phyloP scores from a whole-genome alignment of 129 eudicot species.

The Flaveria sonorensis region DNA sequence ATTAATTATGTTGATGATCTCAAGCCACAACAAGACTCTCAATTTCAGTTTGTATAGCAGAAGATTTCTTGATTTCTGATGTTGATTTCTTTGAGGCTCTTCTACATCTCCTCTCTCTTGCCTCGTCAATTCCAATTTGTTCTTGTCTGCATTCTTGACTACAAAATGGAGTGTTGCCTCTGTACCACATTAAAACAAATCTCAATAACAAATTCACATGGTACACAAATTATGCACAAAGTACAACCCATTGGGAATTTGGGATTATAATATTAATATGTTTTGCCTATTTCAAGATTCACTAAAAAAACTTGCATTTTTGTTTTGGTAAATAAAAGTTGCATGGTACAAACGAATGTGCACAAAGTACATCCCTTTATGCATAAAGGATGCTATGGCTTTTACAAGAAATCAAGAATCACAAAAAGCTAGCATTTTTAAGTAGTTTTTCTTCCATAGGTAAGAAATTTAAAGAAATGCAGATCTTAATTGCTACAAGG shows the following conservation, averaged over 20 bases:
- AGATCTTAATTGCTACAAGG: conserved; percentile 1
- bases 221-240: conserved; percentile 5
- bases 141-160: conserved; percentile 93
- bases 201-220: neutral
- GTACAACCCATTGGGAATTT: conserved; percentile 7
- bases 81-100: conserved; percentile 25
- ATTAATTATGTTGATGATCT: neutral
- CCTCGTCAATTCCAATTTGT: conserved; percentile 76
- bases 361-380: neutral
- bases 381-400: neutral
- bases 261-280: neutral
- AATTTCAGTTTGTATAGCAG: conserved; percentile 5
- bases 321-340: neutral
- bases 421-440: conserved; percentile 2
- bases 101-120: conserved; percentile 55
- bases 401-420: conserved; percentile 8
- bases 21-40: conserved; percentile 19
- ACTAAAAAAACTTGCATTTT: neutral
- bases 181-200: conserved; percentile 37
- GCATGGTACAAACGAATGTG: neutral
- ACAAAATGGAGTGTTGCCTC: conserved; percentile 86
- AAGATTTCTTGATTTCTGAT: conserved; percentile 29
- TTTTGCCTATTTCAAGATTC: neutral
- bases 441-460: neutral
- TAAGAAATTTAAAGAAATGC: neutral